Base-by-base conservation (phyloP, 768 basidiomycete species). In the Brasilioporus rufonigricans region DNA sequence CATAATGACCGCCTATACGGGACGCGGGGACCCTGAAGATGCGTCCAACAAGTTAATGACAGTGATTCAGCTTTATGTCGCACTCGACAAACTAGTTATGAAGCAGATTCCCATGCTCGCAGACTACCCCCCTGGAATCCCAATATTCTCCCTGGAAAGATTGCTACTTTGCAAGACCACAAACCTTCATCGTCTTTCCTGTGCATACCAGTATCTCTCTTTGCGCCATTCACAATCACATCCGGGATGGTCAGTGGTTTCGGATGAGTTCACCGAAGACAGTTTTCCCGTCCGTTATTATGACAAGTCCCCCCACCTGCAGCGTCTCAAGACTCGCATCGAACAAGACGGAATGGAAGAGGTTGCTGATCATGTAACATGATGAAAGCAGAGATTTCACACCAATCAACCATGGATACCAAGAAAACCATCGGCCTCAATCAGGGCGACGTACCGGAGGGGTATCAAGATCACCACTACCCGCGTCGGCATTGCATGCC, bases 21-120 rank as follows among this genome's bases (percentile, higher is more conserved):
- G 6, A 74, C 1, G 6, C 2, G 11, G 3, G 6, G 3, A 68
- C 27, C 69, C 74, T 16, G 76, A 79, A 52, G 55, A 67, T 35
- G 29, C 58, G 2, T 78, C 78, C 0, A 53, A 73, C 4, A 74
- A 77, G 68, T 48, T 80, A 26, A 61, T 82, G 44, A 66, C 65
- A 0, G 18, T 38, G 6, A 36, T 66, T 0, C 74, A 50, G 13
- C 48, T 49, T 13, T 49, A 5, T 19, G 21, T 49, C 3, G n/a
- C n/a, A n/a, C n/a, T n/a, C n/a, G n/a, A n/a, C n/a, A n/a, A n/a
- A n/a, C n/a, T n/a, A n/a, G n/a, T n/a, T n/a, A n/a, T n/a, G n/a
- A n/a, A n/a, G n/a, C n/a, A n/a, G n/a, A n/a, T n/a, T n/a, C n/a
- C n/a, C n/a, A n/a, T n/a, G n/a, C n/a, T n/a, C n/a, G n/a, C n/a